Percentiles rank a stretch among this genome's conserved stretches.
These are phyloP conservation scores for Rhynchosporium graminicola DNA, from an alignment of 2,329 filamentous ascomycete genomes.

Conservation along the genomic window DNA sequence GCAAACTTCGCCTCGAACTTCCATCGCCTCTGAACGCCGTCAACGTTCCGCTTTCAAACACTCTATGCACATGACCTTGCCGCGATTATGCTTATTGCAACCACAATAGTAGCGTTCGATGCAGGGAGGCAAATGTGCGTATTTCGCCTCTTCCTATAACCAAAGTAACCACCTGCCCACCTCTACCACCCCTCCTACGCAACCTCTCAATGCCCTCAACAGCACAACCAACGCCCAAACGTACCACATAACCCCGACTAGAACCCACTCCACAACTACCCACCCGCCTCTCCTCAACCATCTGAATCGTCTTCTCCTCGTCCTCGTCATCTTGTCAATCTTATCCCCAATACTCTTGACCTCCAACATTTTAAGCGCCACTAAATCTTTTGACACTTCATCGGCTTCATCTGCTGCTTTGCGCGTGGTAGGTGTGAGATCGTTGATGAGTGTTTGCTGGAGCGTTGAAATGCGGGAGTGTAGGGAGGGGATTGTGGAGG, in stretches of 20 bases:
- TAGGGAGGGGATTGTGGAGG: conserved; percentile 53
- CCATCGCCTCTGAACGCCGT: too few relatives aligned
- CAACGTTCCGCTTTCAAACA: too few relatives aligned
- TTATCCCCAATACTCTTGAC: conserved; percentile 79
- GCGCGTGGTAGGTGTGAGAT: conserved; percentile 60
- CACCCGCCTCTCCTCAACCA: conserved; percentile 78
- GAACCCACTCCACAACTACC: conserved; percentile 80
- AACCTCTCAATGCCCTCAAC: conserved; percentile 60
- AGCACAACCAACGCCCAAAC: conserved; percentile 78
- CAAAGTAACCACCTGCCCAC: conserved; percentile 81
- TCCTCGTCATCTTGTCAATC: conserved; percentile 73
- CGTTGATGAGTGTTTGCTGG: conserved; percentile 44
- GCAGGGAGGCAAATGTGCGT: neutral
- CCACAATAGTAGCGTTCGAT: neutral
- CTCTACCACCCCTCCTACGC: conserved; percentile 49
- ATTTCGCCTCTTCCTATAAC: conserved; percentile 46
- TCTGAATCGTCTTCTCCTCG: conserved; percentile 66
- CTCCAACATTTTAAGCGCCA: conserved; percentile 73
- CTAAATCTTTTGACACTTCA: conserved; percentile 72
- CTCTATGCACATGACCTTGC: neutral
- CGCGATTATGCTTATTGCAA: neutral
- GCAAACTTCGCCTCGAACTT: neutral
- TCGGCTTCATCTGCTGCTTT: conserved; percentile 77
- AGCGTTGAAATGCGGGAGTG: conserved; percentile 45
- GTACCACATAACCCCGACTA: conserved; percentile 91